phyloP scores from a whole-genome alignment of 2,329 filamentous ascomycete species.

The Fusarium sp. region DNA sequence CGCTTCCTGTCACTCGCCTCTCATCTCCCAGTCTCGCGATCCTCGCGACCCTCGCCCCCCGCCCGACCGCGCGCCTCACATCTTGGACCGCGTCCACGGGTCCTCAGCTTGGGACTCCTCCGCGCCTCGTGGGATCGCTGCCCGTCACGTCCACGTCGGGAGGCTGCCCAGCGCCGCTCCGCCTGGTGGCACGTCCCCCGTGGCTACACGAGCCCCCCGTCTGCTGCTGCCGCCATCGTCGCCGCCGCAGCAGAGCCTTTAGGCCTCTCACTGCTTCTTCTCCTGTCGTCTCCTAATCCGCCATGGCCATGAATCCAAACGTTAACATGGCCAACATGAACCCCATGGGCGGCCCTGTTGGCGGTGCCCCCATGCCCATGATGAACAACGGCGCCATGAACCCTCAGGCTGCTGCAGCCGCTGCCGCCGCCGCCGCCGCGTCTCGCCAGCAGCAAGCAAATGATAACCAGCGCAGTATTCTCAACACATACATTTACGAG shows the following conservation, averaged over 20 bases:
- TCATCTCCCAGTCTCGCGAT: constrained; percentile 38
- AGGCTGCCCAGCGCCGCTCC: constrained; percentile 46
- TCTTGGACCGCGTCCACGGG: constrained; percentile 41
- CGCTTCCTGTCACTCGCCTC: constrained; percentile 31
- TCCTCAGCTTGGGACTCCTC: constrained; percentile 21
- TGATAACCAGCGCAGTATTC: constrained; percentile 61
- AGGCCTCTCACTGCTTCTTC: constrained; percentile 31
- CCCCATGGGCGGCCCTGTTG: constrained; percentile 72
- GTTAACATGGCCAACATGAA: constrained; percentile 73
- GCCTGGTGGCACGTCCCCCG: constrained; percentile 47
- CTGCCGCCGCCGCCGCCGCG: constrained; percentile 44
- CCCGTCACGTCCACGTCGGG: constrained; percentile 47
- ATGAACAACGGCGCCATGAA: constrained; percentile 66
- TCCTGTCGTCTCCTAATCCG: constrained; percentile 34
- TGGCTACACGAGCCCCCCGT: constrained; percentile 45
- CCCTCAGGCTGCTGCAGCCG: constrained; percentile 46
- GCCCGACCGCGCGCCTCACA: constrained; percentile 39
- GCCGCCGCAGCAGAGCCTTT: constrained; percentile 39
- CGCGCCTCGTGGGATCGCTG: constrained; percentile 41
- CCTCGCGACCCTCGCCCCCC: constrained; percentile 38
- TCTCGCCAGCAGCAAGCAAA: constrained; percentile 53
- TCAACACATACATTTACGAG: constrained; percentile 91
- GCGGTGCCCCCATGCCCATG: constrained; percentile 67
- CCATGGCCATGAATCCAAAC: constrained; percentile 65
- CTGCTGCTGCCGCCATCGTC: constrained; percentile 31